Evolutionary conservation across 768 basidiomycete genomes (phyloP), one percentile per base, ranked within the genome.

Genomic region (Mycena venus): DNA sequence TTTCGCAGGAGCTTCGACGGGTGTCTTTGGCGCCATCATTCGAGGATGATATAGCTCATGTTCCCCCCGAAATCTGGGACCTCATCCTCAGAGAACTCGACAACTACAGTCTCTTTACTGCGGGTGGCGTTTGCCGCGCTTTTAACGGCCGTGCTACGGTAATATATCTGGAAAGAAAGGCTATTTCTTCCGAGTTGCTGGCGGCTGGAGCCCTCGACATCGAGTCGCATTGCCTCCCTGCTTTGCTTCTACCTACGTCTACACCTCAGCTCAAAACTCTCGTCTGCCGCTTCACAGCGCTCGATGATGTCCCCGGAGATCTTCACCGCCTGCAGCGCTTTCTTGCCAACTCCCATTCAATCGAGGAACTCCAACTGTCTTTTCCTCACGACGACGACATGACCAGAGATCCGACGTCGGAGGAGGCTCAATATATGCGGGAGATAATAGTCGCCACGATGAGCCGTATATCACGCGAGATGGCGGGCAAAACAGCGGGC

Each of bases 11-110:
- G 38, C 60, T 61, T 61, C 60, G 60, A 10, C 60, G 21, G n/a
- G n/a, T 61, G n/a, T 61, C 49, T 51, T 65, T 34, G n/a, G 47
- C n/a, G n/a, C n/a, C 53, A 65, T 53, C 64, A 38, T 36, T 40
- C 31, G 34, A 65, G 64, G 21, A 34, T 36, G 32, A 51, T 40
- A 36, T 65, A 25, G 49, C 64, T 25, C 32, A 65, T 53, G 34
- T 65, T 19, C 64, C 64, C 47, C 64, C 64, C 25, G 64, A 65
- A 65, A 23, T 65, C n/a, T 65, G 64, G 64, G 64, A 65, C 64
- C 49, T 65, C n/a, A 53, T 65, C 23, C 64, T 65, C 34, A 34
- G 64, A 65, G 51, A 36, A 53, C 47, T 65, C 19, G 47, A 29
- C 49, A 34, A 65, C 12, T 21, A 38, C 64, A 38, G 32, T 53